Base-by-base conservation (phyloP, 1,284 basidiomycete genomes). In the Golubevia pallescens region DNA sequence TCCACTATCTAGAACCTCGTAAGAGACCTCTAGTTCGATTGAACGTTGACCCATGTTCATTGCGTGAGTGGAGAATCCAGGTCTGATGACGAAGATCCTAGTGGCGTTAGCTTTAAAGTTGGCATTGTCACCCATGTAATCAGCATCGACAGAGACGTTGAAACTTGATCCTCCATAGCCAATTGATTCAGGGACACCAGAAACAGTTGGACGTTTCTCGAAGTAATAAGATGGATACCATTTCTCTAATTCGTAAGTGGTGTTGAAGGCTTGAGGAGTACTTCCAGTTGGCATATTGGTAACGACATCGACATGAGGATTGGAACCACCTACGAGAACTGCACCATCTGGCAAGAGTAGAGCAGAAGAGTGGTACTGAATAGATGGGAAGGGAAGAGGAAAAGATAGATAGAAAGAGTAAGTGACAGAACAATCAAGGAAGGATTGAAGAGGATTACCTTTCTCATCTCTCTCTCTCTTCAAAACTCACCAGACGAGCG, bases 11-110 rank as follows among this genome's bases (percentile, higher is more conserved):
- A 80, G 76, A 60, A 84, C 82, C 1, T 66, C 71, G 68, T 76
- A 84, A 32, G 79, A 75, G 69, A 75, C 67, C 53, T 77, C 77
- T 23, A 84, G 77, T 68, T 80, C 73, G 51, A 80, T 67, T 51
- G 78, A 78, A 54, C 82, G 77, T 62, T 81, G 80, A 59, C 77
- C 79, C 80, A 81, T 80, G 74, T 80, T 81, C 80, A 82, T 81
- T 60, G 77, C 80, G 73, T 82, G 80, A 6, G 80, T 82, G 13
- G 80, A 81, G 71, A 81, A 82, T 55, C 80, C 80, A 34, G 80
- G 68, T 56, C 80, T 73, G 57, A 82, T 79, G 61, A 82, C 67
- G 57, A 78, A 71, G 58, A 82, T 74, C 67, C 81, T 82, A 58
- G 82, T 84, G 53, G 70, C 71, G 63, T 74, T 71, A 1, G 82